phyloP scores from a whole-genome alignment of 768 basidiomycete species.

The Podaxis sp. region DNA sequence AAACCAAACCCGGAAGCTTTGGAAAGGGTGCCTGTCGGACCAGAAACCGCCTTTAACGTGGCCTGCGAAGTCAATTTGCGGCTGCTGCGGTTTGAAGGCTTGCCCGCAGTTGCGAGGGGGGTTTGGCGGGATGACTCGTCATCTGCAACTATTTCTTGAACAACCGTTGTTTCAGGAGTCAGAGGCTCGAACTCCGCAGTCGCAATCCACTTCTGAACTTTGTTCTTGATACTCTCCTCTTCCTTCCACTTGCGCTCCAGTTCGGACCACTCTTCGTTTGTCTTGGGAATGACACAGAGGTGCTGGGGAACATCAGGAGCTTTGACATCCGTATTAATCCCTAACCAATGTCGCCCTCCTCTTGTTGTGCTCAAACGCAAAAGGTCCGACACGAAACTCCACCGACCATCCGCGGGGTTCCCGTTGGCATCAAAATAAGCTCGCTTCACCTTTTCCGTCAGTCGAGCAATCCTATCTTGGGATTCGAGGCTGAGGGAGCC shows the following conservation, averaged over 20 bases:
- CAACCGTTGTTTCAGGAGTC: slow-evolving; percentile 10
- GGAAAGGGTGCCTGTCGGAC: neutral
- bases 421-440: slow-evolving; percentile 11
- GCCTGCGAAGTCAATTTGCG: neutral
- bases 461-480: neutral
- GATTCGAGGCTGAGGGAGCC: neutral
- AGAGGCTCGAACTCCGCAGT: slow-evolving; percentile 13
- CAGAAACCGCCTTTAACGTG: neutral
- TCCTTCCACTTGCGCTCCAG: slow-evolving; percentile 8
- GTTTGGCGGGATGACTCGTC: neutral
- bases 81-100: neutral
- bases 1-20: neutral
- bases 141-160: neutral
- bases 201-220: slow-evolving; percentile 13
- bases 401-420: slow-evolving; percentile 12
- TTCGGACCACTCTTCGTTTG: slow-evolving; percentile 5
- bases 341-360: slow-evolving; percentile 9
- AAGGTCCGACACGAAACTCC: slow-evolving; percentile 10
- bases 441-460: slow-evolving; percentile 6
- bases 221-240: slow-evolving; percentile 11
- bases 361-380: slow-evolving; percentile 6
- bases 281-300: slow-evolving; percentile 5
- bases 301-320: slow-evolving; percentile 2
- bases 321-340: neutral
- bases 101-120: neutral